Evolutionary conservation across 768 basidiomycete species (phyloP).

Genomic region (Cubamyces sp.): DNA sequence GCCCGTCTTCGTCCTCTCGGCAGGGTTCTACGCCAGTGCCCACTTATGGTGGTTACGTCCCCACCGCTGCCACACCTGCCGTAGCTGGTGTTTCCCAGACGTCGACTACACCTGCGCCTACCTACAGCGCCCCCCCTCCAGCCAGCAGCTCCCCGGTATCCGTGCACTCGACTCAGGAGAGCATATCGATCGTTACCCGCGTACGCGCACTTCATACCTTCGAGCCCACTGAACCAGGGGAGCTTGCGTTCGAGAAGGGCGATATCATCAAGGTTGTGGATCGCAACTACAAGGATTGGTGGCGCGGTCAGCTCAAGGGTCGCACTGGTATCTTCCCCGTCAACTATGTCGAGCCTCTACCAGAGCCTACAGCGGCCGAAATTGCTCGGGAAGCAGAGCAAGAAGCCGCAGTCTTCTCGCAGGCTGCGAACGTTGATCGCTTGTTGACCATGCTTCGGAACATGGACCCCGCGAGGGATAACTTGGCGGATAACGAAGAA

Average conservation of each 20-base stretch:
- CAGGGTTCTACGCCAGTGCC: conserved; percentile 36
- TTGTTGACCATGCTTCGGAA: conserved; percentile 73
- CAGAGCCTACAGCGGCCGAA: conserved; percentile 79
- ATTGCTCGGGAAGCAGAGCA: conserved; percentile 81
- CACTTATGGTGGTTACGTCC: conserved; percentile 59
- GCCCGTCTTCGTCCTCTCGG: conserved; percentile 22
- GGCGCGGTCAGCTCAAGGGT: conserved; percentile 89
- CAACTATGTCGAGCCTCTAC: conserved; percentile 91
- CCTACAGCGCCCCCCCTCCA: conserved; percentile 32
- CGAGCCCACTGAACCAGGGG: conserved; percentile 84
- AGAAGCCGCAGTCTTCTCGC: conserved; percentile 86
- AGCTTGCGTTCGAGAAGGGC: conserved; percentile 89
- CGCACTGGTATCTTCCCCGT: conserved; percentile 96
- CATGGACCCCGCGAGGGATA: conserved; percentile 77
- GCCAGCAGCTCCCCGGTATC: conserved; percentile 34
- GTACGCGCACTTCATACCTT: conserved; percentile 91
- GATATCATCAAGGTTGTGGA: conserved; percentile 96
- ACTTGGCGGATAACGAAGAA: conserved; percentile 90
- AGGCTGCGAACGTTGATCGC: conserved; percentile 84
- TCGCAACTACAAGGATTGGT: conserved; percentile 95
- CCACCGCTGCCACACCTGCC: conserved; percentile 48
- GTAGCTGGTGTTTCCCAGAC: conserved; percentile 41
- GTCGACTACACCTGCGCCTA: conserved; percentile 10
- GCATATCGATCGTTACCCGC: conserved; percentile 61
- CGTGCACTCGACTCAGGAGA: conserved; percentile 32